Percentiles rank a stretch among this genome's conserved stretches.
Conservation (phyloP, 2,329 filamentous ascomycete genomes). For the Nigrospora oryzae region DNA sequence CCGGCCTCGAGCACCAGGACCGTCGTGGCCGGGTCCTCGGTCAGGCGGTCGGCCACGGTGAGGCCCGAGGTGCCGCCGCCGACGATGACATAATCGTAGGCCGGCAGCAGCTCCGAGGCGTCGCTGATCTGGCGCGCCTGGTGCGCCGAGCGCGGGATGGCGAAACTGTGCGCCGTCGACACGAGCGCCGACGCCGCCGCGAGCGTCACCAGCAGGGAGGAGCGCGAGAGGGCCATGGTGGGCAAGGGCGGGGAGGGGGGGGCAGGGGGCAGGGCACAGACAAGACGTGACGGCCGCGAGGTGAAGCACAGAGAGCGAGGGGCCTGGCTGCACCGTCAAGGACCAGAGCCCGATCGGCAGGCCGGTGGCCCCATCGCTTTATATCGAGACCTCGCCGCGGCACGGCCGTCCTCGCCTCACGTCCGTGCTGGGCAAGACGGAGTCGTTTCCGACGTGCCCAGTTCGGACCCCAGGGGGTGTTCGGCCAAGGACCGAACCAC, state of each 20-base stretch:
- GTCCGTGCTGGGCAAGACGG: background rate
- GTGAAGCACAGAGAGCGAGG: background rate
- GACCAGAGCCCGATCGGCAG: background rate
- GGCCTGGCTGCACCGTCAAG: background rate
- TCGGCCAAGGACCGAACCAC: background rate
- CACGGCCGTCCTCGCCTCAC: background rate
- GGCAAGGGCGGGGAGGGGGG: background rate
- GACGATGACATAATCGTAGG: constrained; percentile 19
- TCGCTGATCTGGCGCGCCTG: background rate
- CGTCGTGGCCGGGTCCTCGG: constrained; percentile 14
- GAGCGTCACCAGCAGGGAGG: background rate
- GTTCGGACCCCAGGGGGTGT: background rate
- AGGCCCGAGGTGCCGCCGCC: constrained; percentile 17
- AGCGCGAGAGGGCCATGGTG: background rate
- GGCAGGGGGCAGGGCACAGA: background rate
- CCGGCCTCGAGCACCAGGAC: constrained; percentile 17
- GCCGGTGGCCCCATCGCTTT: background rate
- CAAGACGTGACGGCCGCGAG: background rate
- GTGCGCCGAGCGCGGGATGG: background rate
- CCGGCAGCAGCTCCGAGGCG: constrained; percentile 2
- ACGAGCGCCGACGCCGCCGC: background rate
- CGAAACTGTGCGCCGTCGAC: background rate
- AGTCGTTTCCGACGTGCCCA: background rate
- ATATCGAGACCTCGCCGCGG: background rate
- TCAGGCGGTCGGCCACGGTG: constrained; percentile 18